Evolutionary conservation across 2,329 filamentous ascomycete species (phyloP), one percentile per base, ranked within the genome.

Genomic region (Aureobasidium leucospermi): DNA sequence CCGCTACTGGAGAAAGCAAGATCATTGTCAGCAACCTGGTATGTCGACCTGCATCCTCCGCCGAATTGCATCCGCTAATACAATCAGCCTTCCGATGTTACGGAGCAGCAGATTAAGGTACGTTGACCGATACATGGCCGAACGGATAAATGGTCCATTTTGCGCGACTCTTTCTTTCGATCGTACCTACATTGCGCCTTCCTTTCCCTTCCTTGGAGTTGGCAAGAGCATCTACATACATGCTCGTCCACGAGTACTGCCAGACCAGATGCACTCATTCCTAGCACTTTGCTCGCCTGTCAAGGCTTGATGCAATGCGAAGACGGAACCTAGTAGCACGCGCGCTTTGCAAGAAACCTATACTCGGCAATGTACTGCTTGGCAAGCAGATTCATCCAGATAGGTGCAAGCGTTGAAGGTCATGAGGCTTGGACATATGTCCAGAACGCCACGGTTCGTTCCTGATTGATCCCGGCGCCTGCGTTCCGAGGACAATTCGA

Each of bases 71-170:
- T 58, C 32, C 46, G 63, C 82, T 88, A 79, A 88, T 75, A 31
- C 53, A 16, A 59, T 15, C 36, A 97, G 90, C 94, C 94, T 75
- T 86, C 87, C 81, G 94, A 99, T 85, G 91, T 99, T 77, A 90
- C 86, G 79, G 93, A 97, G 84, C 81, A 80, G 80, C 90, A 95
- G 86, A 95, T 99, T 81, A 97, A 99, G 94, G 94, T 99, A 99
- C 95, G 94, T 99, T 91, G 88, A 91, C 86, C 81, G 84, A 88
- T 23, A 81, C 87, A 60, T 63, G 68, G 73, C 71, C 73, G 68
- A 72, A 68, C 74, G 73, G 29, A 73, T 67, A 64, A 23, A 23
- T 60, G 60, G 59, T 59, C 60, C 38, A 45, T 59, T 69, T 67
- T 65, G 64, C 62, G 60, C 55, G 62, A 61, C 61, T 64, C 60